A percentile compares a stretch with the other conserved stretches of the same genome.
phyloP scores from a whole-genome alignment of 495 filamentous ascomycete species.

The Pseudoneurospora amorphoporcata region DNA sequence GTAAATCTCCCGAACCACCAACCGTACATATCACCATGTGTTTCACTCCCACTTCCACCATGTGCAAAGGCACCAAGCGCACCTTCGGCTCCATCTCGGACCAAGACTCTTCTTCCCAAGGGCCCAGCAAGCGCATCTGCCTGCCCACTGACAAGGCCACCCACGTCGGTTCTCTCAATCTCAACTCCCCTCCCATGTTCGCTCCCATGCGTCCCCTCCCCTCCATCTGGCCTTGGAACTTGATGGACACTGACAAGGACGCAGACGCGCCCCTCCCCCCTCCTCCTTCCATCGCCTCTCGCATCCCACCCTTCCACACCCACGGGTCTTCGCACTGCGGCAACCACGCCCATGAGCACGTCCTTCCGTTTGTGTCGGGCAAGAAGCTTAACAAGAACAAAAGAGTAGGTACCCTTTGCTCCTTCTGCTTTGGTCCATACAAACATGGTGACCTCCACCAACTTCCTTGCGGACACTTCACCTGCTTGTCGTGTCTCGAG shows the following conservation, averaged over 20 bases:
- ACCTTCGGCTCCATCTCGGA: neutral
- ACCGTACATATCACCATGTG: neutral
- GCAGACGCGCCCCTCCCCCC: neutral
- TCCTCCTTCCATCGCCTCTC: neutral
- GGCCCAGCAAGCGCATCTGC: neutral
- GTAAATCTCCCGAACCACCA: neutral
- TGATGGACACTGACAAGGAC: neutral
- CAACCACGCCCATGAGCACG: neutral
- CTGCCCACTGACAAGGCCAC: neutral
- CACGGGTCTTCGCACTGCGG: neutral
- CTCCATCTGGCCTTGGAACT: neutral
- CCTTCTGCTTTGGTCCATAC: neutral
- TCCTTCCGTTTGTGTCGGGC: neutral
- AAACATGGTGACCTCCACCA: constrained; percentile 1
- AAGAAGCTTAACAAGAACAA: neutral
- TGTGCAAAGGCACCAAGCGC: neutral
- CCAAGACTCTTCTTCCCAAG: neutral
- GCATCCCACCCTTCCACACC: neutral
- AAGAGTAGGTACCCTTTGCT: neutral
- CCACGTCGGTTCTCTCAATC: neutral
- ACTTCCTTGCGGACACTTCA: constrained; percentile 9
- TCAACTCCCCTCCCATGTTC: neutral
- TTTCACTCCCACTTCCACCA: neutral
- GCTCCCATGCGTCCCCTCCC: neutral
- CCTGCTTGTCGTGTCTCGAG: constrained; percentile 4